Percentiles rank a stretch among this genome's conserved stretches.
Conservation (phyloP, 2,329 filamentous ascomycete genomes). For the Microsporum canis region DNA sequence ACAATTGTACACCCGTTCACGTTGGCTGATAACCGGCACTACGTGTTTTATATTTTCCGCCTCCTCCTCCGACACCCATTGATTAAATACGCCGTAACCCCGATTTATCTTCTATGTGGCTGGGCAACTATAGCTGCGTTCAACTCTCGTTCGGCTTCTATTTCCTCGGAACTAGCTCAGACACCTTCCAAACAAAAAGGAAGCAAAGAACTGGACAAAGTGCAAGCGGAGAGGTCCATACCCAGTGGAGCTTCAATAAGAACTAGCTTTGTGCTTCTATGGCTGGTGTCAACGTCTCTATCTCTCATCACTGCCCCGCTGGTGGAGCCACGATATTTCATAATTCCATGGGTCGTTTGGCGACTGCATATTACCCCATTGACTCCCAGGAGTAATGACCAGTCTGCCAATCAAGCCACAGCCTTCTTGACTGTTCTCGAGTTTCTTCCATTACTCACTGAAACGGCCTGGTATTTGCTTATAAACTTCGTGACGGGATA, state of each 20-base stretch:
- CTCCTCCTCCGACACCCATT: slow-evolving; percentile 58
- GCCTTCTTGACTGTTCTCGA: background rate
- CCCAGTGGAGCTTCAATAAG: background rate
- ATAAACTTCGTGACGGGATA: slow-evolving; percentile 45
- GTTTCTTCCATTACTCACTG: slow-evolving; percentile 30
- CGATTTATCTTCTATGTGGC: slow-evolving; percentile 58
- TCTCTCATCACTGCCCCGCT: slow-evolving; percentile 80
- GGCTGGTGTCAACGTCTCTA: slow-evolving; percentile 59
- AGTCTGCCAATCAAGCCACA: background rate
- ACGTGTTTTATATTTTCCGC: slow-evolving; percentile 92
- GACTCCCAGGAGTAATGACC: background rate
- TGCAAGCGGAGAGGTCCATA: background rate
- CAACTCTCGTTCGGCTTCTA: slow-evolving; percentile 22
- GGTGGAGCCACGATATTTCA: slow-evolving; percentile 92
- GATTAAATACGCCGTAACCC: slow-evolving; percentile 56
- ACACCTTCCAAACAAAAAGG: background rate
- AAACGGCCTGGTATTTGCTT: slow-evolving; percentile 47
- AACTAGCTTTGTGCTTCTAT: slow-evolving; percentile 45
- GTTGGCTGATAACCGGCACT: slow-evolving; percentile 90
- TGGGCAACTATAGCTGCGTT: slow-evolving; percentile 59
- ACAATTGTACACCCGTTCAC: slow-evolving; percentile 94
- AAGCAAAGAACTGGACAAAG: background rate
- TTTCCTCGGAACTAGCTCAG: background rate
- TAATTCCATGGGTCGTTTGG: slow-evolving; percentile 91
- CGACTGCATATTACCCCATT: slow-evolving; percentile 58